These are phyloP conservation scores for Aspergillus persii DNA, from an alignment of 2,329 filamentous ascomycete species.

Conservation along the genomic window DNA sequence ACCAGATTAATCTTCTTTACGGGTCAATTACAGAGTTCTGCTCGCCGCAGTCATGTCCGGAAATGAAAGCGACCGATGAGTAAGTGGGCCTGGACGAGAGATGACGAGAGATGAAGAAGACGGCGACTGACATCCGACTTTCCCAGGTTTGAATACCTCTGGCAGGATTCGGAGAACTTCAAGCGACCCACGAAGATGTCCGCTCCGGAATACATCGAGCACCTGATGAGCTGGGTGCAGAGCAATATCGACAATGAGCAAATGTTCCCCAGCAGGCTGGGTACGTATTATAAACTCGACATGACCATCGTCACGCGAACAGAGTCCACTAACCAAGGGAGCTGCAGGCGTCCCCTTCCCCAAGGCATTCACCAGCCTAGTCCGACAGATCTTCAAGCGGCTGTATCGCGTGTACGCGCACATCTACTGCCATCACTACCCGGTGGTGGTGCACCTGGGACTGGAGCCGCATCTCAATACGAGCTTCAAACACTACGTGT, in stretches of 20 bases:
- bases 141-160: slow-evolving; percentile 89
- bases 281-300: slow-evolving; percentile 44
- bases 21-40: slow-evolving; percentile 99
- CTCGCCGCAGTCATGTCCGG: slow-evolving; percentile 92
- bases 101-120: not conserved
- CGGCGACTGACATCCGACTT: slow-evolving; percentile 10
- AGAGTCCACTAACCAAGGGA: not conserved
- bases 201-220: slow-evolving; percentile 94
- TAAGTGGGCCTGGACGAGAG: slow-evolving; percentile 40
- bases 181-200: slow-evolving; percentile 98
- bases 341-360: slow-evolving; percentile 81
- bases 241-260: slow-evolving; percentile 92
- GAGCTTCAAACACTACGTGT: slow-evolving; percentile 98
- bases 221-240: slow-evolving; percentile 96
- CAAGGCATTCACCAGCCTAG: slow-evolving; percentile 81
- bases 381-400: slow-evolving; percentile 97
- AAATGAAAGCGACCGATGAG: slow-evolving; percentile 99
- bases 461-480: slow-evolving; percentile 97
- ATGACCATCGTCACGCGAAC: not conserved
- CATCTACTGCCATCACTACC: slow-evolving; percentile 99
- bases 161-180: slow-evolving; percentile 93
- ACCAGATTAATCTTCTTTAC: slow-evolving; percentile 98
- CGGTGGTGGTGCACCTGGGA: slow-evolving; percentile 89
- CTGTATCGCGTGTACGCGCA: slow-evolving; percentile 98
- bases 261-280: slow-evolving; percentile 91